Evolutionary conservation across 2,329 filamentous ascomycete genomes (phyloP).

Genomic region (Tolypocladium guangdongense): DNA sequence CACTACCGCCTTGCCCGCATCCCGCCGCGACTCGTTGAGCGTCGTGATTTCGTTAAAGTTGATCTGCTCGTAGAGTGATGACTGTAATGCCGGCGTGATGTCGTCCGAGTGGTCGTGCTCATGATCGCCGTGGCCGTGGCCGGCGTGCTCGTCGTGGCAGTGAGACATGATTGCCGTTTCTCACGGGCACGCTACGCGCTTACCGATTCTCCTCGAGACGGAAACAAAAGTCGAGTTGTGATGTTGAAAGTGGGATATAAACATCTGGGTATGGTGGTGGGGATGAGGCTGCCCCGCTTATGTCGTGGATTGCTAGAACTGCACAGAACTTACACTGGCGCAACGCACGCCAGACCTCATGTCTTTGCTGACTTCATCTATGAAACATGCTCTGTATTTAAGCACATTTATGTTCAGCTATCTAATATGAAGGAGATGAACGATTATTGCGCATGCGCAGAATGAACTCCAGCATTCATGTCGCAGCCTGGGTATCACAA

Average conservation of each 20-base stretch:
- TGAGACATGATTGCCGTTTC: conserved; percentile 24
- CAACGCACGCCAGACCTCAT: not conserved
- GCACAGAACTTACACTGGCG: not conserved
- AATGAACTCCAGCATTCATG: not conserved
- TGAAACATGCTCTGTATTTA: not conserved
- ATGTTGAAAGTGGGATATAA: not conserved
- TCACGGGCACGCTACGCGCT: not conserved
- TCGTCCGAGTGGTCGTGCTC: conserved; percentile 86
- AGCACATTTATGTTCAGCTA: not conserved
- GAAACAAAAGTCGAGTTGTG: not conserved
- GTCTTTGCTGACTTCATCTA: not conserved
- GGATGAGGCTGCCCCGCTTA: not conserved
- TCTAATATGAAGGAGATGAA: not conserved
- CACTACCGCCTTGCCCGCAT: conserved; percentile 62
- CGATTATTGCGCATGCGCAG: not conserved
- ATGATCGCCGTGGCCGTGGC: conserved; percentile 42
- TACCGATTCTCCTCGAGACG: not conserved
- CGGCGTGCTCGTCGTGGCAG: conserved; percentile 39
- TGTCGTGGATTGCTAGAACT: not conserved
- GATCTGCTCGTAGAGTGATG: conserved; percentile 84
- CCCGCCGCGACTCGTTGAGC: conserved; percentile 65
- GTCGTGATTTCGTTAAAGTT: conserved; percentile 77
- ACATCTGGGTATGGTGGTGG: not conserved
- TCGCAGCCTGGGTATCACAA: too few relatives aligned
- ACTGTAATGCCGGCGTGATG: conserved; percentile 81